A percentile compares a stretch with the other conserved stretches of the same genome.
Conservation (phyloP, 495 filamentous ascomycete species). For the Gamarada debralockiae region DNA sequence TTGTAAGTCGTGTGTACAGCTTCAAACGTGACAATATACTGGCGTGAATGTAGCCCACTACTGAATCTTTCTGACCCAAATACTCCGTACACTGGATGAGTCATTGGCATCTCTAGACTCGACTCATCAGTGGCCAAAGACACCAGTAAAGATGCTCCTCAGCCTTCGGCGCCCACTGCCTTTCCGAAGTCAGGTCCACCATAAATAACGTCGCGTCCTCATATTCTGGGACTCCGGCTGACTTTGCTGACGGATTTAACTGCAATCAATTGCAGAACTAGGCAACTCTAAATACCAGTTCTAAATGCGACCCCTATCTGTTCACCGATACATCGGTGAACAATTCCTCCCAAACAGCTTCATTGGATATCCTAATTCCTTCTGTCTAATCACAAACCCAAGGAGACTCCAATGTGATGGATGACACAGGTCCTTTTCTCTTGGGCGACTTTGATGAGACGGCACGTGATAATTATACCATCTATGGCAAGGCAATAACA, state of each 20-base stretch:
- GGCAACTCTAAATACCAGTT: not conserved
- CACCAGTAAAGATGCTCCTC: no score
- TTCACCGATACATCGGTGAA: not conserved
- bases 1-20: not conserved
- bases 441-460: not conserved
- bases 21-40: not conserved
- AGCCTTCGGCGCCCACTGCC: no score
- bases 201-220: no score
- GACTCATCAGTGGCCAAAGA: no score
- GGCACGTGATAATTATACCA: not conserved
- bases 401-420: not conserved
- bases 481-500: slow-evolving; percentile 1
- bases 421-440: not conserved
- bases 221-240: no score
- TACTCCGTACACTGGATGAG: not conserved
- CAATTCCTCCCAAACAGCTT: slow-evolving; percentile 4
- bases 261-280: not conserved
- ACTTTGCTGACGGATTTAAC: not conserved
- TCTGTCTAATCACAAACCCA: not conserved
- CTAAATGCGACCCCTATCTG: not conserved
- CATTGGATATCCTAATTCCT: not conserved
- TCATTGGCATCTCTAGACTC: no score
- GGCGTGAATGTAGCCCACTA: not conserved
- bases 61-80: slow-evolving; percentile 3
- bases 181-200: no score